Evolutionary conservation across 2,329 filamentous ascomycete species (phyloP).

Genomic region (Paracamarosporium sp.): DNA sequence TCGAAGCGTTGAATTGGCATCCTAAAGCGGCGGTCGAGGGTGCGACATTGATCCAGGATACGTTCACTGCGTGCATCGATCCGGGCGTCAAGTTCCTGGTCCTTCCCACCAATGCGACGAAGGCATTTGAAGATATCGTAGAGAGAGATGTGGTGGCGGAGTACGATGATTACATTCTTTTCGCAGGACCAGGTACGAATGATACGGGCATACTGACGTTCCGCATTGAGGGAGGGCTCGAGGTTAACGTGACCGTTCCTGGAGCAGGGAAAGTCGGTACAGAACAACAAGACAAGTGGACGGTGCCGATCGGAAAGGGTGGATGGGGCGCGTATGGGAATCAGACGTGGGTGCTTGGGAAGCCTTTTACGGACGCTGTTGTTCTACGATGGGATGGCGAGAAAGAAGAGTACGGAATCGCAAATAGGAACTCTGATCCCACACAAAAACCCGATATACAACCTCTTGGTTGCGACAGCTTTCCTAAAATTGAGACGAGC

Average conservation of each 20-base stretch:
- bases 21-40: slow-evolving; percentile 11
- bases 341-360: slow-evolving; percentile 18
- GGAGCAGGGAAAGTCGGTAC: slow-evolving; percentile 8
- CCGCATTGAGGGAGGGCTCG: slow-evolving; percentile 16
- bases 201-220: slow-evolving; percentile 15
- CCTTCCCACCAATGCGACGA: slow-evolving; percentile 11
- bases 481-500: slow-evolving; percentile 13
- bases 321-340: slow-evolving; percentile 24
- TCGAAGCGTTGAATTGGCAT: slow-evolving; percentile 23
- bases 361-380: slow-evolving; percentile 21
- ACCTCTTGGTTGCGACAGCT: slow-evolving; percentile 23
- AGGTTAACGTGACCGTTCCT: slow-evolving; percentile 19
- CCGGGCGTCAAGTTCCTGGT: slow-evolving; percentile 22
- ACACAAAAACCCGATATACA: slow-evolving; percentile 10
- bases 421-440: slow-evolving; percentile 12
- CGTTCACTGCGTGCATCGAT: slow-evolving; percentile 26
- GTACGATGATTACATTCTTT: slow-evolving; percentile 12
- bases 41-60: slow-evolving; percentile 15
- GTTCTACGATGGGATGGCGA: slow-evolving; percentile 22
- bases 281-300: slow-evolving; percentile 13
- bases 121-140: slow-evolving; percentile 8
- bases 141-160: slow-evolving; percentile 6
- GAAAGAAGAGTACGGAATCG: slow-evolving; percentile 21
- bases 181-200: slow-evolving; percentile 4
- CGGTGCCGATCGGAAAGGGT: slow-evolving; percentile 17